phyloP scores from a whole-genome alignment of 2,329 filamentous ascomycete species.

The Elsinoe perseae region DNA sequence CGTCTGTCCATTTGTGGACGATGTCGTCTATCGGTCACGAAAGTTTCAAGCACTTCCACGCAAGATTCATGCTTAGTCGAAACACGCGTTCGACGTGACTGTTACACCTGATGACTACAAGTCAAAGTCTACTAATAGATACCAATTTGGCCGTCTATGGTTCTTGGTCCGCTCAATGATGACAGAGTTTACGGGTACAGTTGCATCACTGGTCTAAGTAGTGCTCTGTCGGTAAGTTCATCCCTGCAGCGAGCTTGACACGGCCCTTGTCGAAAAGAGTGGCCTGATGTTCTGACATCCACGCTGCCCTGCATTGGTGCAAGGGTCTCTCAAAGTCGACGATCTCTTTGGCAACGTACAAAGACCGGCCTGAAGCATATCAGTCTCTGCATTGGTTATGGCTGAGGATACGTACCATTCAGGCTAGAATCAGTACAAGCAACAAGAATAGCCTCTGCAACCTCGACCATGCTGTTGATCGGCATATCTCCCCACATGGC shows the following conservation, averaged over 20 bases:
- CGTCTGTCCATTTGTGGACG: neutral
- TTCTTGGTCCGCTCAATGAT: neutral
- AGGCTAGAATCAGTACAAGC: conserved; percentile 1
- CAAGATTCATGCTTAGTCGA: neutral
- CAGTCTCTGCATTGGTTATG: neutral
- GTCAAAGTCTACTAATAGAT: neutral
- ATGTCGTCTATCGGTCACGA: neutral
- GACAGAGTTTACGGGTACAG: neutral
- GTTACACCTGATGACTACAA: neutral
- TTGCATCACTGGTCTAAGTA: neutral
- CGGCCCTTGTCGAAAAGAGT: neutral
- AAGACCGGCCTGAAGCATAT: neutral
- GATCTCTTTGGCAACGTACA: conserved; percentile 5
- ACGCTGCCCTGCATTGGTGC: neutral
- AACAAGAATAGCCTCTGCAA: conserved; percentile 1
- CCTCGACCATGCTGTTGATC: conserved; percentile 4
- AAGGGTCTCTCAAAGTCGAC: conserved; percentile 2
- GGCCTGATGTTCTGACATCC: conserved; percentile 3
- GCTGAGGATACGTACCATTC: neutral
- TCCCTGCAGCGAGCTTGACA: conserved; percentile 3
- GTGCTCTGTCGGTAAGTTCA: neutral
- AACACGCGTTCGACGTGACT: neutral
- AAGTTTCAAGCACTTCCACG: neutral
- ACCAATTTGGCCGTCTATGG: neutral
- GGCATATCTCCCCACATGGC: conserved; percentile 4